phyloP scores from a whole-genome alignment of 371 early-diverging fungal genomes.

The Mortierella sp. region DNA sequence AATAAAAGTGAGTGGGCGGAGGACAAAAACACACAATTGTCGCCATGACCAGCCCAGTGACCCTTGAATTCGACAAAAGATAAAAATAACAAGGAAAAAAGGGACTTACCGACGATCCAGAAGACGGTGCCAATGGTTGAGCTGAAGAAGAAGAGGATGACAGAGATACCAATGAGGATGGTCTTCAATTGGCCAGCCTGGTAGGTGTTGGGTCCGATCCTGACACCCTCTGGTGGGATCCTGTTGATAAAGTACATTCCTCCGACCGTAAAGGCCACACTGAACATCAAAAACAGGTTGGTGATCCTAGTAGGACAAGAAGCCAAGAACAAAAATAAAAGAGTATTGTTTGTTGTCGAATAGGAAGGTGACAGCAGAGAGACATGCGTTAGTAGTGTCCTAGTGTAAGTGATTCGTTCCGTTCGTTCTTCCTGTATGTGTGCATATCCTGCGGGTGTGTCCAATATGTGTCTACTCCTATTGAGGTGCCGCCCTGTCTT shows the following conservation, averaged over 20 bases:
- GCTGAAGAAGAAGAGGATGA: slow-evolving; percentile 71
- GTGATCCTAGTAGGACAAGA: slow-evolving; percentile 62
- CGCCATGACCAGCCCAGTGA: not conserved
- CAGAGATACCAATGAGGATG: slow-evolving; percentile 62
- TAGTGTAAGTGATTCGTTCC: not conserved
- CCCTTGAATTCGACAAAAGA: not conserved
- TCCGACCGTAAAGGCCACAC: slow-evolving; percentile 67
- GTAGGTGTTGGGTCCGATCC: slow-evolving; percentile 60
- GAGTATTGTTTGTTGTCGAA: not conserved
- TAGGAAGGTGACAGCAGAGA: not conserved
- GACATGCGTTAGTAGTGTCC: not conserved
- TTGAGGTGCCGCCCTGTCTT: not conserved
- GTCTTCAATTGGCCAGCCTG: slow-evolving; percentile 68
- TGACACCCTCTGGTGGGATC: slow-evolving; percentile 64
- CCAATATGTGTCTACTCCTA: not conserved
- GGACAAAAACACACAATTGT: not conserved
- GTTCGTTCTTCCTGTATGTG: not conserved
- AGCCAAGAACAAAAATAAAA: not conserved
- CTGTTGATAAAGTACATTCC: slow-evolving; percentile 70
- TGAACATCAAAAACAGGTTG: slow-evolving; percentile 68
- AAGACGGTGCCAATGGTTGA: slow-evolving; percentile 75
- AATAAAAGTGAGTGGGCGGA: not conserved
- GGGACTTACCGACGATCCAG: slow-evolving; percentile 73
- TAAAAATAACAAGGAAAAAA: not conserved
- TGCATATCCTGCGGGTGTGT: not conserved